Evolutionary conservation across 1,284 basidiomycete genomes (phyloP), one percentile per base, ranked within the genome.

Genomic region (Ustilago vetiveriae): DNA sequence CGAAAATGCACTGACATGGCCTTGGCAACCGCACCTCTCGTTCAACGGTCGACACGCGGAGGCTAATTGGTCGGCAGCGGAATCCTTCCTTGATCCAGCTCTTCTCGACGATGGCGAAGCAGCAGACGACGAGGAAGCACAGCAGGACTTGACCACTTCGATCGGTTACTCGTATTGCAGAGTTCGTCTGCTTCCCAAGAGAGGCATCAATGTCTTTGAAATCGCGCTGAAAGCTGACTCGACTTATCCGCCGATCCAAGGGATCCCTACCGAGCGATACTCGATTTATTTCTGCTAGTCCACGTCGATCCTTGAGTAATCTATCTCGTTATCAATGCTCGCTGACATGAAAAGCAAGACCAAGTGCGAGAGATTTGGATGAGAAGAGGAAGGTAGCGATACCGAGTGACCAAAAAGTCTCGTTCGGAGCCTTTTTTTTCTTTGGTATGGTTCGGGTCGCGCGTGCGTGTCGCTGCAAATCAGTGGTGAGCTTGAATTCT

Each of bases 161-260:
- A 35, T 70, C 14, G 56, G 60, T 6, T 43, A 52, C 36, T 62
- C 62, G 24, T 45, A 54, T 23, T 71, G 68, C 33, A 41, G 40
- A 22, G 50, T 66, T 2, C 45, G 57, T 11, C 43, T 71, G 33
- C 47, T 62, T 9, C 68, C 68, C 5, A 60, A 48, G 10, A 23
- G 60, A 2, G 68, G 68, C 4, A 59, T 66, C 33, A 71, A 71
- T 17, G 62, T 62, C 26, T 62, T 71, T 48, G 68, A 71, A 32
- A 44, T 71, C 40, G 29, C 23, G 14, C 30, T 71, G n/a, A 38
- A 27, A 26, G 42, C 68, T 2, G 57, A 66, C 2, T 3, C 42
- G 5, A 14, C 24, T 3, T 57, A 42, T 2, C 26, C 21, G 17
- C 26, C 49, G n/a, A 36, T 71, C 10, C 37, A 21, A 9, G 17